Conservation (phyloP, 139 green algal genomes). For the Chlorella sorokiniana region DNA sequence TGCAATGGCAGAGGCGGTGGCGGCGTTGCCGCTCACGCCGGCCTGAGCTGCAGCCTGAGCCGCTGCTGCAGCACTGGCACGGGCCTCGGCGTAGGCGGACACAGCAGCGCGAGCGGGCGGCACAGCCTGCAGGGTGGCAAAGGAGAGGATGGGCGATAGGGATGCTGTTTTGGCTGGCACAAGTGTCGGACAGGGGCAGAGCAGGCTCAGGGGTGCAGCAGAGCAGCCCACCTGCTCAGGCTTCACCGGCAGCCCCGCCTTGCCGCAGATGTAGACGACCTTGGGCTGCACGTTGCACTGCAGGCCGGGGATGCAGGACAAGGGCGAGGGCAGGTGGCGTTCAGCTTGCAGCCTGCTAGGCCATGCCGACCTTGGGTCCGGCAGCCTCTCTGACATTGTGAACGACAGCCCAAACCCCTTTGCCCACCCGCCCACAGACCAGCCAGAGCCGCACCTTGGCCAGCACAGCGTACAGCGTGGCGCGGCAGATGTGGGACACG, state of each 20-base stretch:
- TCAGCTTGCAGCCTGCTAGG: no score
- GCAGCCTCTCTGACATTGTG: background rate
- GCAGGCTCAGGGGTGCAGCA: no score
- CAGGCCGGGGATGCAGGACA: background rate
- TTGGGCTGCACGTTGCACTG: slow-evolving; percentile 18
- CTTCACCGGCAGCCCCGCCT: background rate
- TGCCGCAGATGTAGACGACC: slow-evolving; percentile 10
- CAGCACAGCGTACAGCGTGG: background rate
- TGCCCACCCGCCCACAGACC: background rate
- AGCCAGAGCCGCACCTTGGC: background rate
- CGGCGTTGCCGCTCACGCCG: background rate
- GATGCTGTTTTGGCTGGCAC: background rate
- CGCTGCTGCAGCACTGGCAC: background rate
- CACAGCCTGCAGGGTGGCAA: background rate
- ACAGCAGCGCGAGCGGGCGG: background rate
- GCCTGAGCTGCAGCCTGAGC: background rate
- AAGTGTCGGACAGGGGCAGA: background rate
- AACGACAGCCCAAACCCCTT: background rate
- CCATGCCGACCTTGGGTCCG: no score
- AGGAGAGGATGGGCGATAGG: background rate
- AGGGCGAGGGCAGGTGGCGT: background rate
- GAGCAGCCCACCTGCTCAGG: background rate
- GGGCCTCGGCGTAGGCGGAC: background rate
- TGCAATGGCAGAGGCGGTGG: background rate
- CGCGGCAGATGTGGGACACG: background rate